A percentile compares a stretch with the other conserved stretches of the same genome.
Conservation (phyloP, 306 rosid genomes). For the Potentilla sterilis region DNA sequence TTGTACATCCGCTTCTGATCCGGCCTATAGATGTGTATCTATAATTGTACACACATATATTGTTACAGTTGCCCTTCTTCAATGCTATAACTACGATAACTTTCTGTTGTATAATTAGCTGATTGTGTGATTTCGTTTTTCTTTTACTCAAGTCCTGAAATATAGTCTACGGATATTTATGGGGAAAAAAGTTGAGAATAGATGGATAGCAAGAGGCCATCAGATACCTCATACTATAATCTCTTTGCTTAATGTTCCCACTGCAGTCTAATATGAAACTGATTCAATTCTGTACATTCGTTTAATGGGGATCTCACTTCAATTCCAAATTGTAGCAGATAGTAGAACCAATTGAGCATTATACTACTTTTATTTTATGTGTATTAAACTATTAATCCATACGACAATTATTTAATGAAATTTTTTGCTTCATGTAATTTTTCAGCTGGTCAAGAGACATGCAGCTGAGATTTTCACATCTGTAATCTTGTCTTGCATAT, state of each 20-base stretch:
- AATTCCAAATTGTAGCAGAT: background rate
- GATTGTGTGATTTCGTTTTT: background rate
- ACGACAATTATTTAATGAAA: background rate
- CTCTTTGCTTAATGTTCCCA: background rate
- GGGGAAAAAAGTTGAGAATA: background rate
- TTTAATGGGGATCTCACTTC: background rate
- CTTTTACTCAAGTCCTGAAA: background rate
- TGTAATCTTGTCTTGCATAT: conserved; percentile 72
- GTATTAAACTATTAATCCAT: background rate
- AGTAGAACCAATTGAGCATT: background rate
- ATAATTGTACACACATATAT: too few relatives aligned
- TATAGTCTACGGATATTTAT: background rate
- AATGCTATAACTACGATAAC: background rate
- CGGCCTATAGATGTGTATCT: too few relatives aligned
- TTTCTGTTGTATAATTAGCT: too few relatives aligned
- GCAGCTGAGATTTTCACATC: conserved; percentile 97
- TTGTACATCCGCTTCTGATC: too few relatives aligned
- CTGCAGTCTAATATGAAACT: background rate
- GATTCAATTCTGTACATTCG: background rate
- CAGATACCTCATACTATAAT: background rate
- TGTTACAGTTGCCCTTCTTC: background rate
- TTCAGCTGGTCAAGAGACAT: conserved; percentile 95
- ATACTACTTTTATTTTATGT: background rate
- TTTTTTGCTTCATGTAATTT: background rate
- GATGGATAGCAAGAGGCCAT: background rate